phyloP scores from a whole-genome alignment of 208 protist genomes.

The Trypanosoma rangeli region DNA sequence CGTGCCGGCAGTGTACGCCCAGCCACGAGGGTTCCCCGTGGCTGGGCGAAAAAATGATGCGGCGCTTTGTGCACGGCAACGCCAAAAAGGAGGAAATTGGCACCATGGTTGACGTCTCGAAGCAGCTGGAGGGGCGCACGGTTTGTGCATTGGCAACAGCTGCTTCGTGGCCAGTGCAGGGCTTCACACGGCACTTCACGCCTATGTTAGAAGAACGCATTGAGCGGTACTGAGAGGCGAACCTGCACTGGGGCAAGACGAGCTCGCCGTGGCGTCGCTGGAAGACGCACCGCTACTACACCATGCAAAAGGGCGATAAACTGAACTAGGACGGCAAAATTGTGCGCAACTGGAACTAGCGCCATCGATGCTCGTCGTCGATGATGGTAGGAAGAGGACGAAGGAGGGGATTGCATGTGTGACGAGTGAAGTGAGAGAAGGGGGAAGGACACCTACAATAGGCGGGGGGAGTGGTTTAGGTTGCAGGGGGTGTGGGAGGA shows the following conservation, averaged over 20 bases:
- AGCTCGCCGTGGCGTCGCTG: slow-evolving; percentile 82
- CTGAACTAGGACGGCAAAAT: slow-evolving; percentile 91
- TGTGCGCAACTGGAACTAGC: slow-evolving; percentile 86
- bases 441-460: too few relatives aligned
- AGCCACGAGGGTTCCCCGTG: slow-evolving; percentile 97
- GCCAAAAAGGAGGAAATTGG: slow-evolving; percentile 97
- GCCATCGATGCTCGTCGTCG: too few relatives aligned
- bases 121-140: slow-evolving; percentile 98
- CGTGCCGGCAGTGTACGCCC: slow-evolving; percentile 98
- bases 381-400: too few relatives aligned
- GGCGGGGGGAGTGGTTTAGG: too few relatives aligned
- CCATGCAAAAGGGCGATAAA: slow-evolving; percentile 86
- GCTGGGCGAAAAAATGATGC: slow-evolving; percentile 98
- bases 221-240: slow-evolving; percentile 84
- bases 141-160: slow-evolving; percentile 99
- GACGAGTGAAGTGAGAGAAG: too few relatives aligned
- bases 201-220: slow-evolving; percentile 96
- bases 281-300: slow-evolving; percentile 90
- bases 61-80: slow-evolving; percentile 96
- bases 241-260: slow-evolving; percentile 85
- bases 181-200: slow-evolving; percentile 97
- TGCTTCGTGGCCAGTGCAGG: slow-evolving; percentile 98
- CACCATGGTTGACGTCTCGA: slow-evolving; percentile 96
- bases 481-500: too few relatives aligned
- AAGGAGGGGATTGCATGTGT: too few relatives aligned